Conservation (phyloP, 805 yeast species). For the Barnettozyma vustinii region DNA sequence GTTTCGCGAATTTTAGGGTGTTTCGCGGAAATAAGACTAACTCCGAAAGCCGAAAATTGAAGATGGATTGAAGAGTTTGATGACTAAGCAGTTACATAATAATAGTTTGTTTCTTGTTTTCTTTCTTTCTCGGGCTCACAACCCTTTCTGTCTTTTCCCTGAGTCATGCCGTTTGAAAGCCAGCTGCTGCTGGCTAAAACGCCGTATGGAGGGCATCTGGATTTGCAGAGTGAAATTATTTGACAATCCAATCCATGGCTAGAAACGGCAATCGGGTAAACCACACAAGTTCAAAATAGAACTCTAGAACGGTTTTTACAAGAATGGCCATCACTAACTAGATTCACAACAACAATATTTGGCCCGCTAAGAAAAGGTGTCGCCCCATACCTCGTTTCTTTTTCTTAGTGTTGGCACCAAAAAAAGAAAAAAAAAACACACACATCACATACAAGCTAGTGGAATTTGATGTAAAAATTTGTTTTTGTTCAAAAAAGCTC, state of each 20-base stretch:
- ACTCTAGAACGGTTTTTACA: too few relatives aligned
- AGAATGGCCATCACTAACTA: too few relatives aligned
- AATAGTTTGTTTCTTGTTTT: too few relatives aligned
- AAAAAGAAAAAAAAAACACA: too few relatives aligned
- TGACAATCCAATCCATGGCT: not conserved
- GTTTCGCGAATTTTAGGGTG: slow-evolving; percentile 11
- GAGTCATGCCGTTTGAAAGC: too few relatives aligned
- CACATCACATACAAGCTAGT: not conserved
- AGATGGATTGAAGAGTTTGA: too few relatives aligned
- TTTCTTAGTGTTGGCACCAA: not conserved
- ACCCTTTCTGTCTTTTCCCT: not conserved
- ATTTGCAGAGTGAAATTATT: too few relatives aligned
- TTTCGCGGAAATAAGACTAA: not conserved
- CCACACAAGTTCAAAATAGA: not conserved
- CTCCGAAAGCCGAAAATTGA: not conserved
- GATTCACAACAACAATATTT: too few relatives aligned
- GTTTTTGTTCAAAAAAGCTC: too few relatives aligned
- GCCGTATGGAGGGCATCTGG: not conserved
- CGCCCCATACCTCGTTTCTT: not conserved
- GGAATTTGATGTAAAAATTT: not conserved
- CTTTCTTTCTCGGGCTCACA: not conserved
- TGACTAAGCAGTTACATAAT: too few relatives aligned
- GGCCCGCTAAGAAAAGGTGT: too few relatives aligned
- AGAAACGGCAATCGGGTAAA: not conserved
- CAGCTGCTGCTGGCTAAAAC: not conserved